These are phyloP conservation scores for Diddensiella santjacobensis DNA, from an alignment of 805 yeast genomes.

Conservation along the genomic window DNA sequence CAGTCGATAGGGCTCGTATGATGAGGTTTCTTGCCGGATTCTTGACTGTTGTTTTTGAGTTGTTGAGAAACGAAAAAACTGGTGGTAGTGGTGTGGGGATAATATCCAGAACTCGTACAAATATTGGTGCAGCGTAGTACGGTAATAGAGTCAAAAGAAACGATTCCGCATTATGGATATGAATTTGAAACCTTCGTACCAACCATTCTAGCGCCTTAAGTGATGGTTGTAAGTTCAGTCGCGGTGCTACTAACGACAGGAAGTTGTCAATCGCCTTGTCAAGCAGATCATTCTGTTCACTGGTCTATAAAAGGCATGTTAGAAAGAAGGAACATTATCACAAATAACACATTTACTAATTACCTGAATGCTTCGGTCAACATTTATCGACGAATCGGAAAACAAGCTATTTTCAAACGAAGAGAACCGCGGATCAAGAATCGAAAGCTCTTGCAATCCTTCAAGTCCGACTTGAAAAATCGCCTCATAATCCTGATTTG, in stretches of 20 bases:
- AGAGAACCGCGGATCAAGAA: constrained; percentile 70
- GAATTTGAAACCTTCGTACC: constrained; percentile 81
- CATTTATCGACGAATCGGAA: constrained; percentile 70
- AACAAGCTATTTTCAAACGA: constrained; percentile 71
- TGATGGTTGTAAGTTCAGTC: constrained; percentile 70
- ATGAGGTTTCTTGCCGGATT: constrained; percentile 67
- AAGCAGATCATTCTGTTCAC: constrained; percentile 71
- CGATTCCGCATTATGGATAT: constrained; percentile 72
- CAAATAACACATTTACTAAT: not conserved
- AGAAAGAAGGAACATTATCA: not conserved
- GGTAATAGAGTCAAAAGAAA: constrained; percentile 72
- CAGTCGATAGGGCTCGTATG: constrained; percentile 64
- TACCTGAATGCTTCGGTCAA: constrained; percentile 77
- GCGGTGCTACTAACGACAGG: constrained; percentile 68
- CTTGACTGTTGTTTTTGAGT: constrained; percentile 60
- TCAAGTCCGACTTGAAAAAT: constrained; percentile 68
- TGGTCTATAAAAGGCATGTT: constrained; percentile 33
- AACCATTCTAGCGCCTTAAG: constrained; percentile 90
- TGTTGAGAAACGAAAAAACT: constrained; percentile 65
- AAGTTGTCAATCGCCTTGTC: constrained; percentile 73
- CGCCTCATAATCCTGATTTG: constrained; percentile 88
- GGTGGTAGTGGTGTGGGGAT: constrained; percentile 67
- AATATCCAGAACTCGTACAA: constrained; percentile 70
- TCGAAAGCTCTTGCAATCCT: constrained; percentile 68
- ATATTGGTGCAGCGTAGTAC: constrained; percentile 70